Base-by-base conservation (phyloP, 192 early-diverging fungal genomes). In the Podila horticola region DNA sequence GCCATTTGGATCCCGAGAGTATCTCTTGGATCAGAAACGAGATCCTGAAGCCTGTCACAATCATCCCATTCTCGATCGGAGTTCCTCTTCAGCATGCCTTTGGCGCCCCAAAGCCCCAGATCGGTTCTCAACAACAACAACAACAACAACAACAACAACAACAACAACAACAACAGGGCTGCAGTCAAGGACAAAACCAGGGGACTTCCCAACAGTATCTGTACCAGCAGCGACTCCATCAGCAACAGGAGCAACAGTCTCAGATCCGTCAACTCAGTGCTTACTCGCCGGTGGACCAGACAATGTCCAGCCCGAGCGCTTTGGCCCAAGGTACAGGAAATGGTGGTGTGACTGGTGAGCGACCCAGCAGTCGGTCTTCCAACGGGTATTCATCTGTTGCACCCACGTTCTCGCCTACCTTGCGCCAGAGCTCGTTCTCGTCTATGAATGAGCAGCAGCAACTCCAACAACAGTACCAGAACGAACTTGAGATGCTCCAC, bases 1-100 rank as follows among this genome's bases (percentile, higher is more conserved):
- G 58, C 15, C 58, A 73, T 20, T 31, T 81, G 30, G 72, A 22
- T 50, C 55, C 70, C 5, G 34, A 73, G n/a, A 71, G 72, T 11
- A 5, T 81, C 5, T 57, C 61, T 0, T 73, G 77, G 71, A 61
- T 64, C 5, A 55, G 62, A 52, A 57, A 66, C 3, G 77, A 81
- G 26, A 69, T 81, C 6, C 22, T 65, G n/a, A 61, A 61, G 7
- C 62, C 41, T 24, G 60, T 72, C 33, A 38, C 60, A 2, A 81
- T 73, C 28, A 51, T 60, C 3, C 77, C 77, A 38, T 81, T 81
- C 38, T 61, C 75, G 1, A 63, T 79, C 58, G 66, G 57, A 34
- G 33, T 63, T 34, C 69, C 75, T 17, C 6, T 67, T 24, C 75
- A 79, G 8, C 34, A 62, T 13, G 20, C 63, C 1, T 11, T 38